These are phyloP conservation scores for Entomophthora muscae DNA, from an alignment of 371 early-diverging fungal species.

Conservation along the genomic window DNA sequence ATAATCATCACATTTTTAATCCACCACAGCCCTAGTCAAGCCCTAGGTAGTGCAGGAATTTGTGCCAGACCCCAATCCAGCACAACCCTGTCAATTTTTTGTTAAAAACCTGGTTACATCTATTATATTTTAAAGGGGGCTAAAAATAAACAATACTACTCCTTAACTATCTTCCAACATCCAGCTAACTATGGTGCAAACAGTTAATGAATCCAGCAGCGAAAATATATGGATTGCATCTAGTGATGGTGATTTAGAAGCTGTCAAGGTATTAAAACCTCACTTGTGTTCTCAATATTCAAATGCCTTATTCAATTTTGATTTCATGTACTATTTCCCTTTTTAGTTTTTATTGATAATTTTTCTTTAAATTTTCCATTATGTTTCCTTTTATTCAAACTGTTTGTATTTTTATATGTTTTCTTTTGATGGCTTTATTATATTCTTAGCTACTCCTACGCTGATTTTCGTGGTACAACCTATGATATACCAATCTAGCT, in stretches of 20 bases:
- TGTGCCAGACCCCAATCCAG: too few species aligned
- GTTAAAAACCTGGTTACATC: too few species aligned
- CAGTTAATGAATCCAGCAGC: background rate
- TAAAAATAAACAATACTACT: too few species aligned
- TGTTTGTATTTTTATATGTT: too few species aligned
- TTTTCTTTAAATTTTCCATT: background rate
- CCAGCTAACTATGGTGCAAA: too few species aligned
- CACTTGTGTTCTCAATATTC: background rate
- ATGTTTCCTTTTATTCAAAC: background rate
- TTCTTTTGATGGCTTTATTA: background rate
- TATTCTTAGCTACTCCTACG: background rate
- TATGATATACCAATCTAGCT: background rate
- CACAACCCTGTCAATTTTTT: too few species aligned
- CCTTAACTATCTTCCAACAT: too few species aligned
- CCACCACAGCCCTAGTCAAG: too few species aligned
- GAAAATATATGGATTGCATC: slow-evolving; percentile 22
- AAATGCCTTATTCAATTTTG: background rate
- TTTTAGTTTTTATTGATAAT: background rate
- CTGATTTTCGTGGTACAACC: background rate
- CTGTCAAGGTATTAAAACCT: slow-evolving; percentile 13
- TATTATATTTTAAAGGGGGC: too few species aligned
- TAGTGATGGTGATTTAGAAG: slow-evolving; percentile 20
- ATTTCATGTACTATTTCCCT: background rate
- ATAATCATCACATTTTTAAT: too few species aligned
- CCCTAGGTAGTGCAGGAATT: too few species aligned